phyloP scores from a whole-genome alignment of 2,329 filamentous ascomycete species.

The Thielaviopsis euricoi region DNA sequence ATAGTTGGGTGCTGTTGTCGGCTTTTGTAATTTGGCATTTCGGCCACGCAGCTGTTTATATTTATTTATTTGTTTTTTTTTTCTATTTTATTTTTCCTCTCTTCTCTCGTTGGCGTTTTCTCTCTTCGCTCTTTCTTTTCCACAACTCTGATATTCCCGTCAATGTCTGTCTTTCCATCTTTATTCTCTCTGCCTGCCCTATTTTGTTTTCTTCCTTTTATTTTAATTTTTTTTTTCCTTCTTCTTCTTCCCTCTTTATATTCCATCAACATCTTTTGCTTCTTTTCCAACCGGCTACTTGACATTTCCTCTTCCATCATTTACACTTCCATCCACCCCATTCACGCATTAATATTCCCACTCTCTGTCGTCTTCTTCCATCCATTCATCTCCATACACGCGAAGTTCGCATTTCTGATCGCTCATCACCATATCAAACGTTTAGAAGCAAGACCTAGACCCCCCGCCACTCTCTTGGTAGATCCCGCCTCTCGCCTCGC shows the following conservation, averaged over 20 bases:
- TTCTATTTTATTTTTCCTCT: slow-evolving; percentile 1
- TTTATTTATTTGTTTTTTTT: not conserved
- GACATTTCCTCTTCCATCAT: slow-evolving; percentile 1
- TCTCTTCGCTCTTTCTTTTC: not conserved
- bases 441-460: not conserved
- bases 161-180: slow-evolving; percentile 4
- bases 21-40: not conserved
- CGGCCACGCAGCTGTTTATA: too few species aligned
- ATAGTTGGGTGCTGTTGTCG: not conserved
- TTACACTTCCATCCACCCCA: not conserved
- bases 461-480: not conserved
- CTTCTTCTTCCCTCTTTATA: slow-evolving; percentile 5
- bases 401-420: not conserved
- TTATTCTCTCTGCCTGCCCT: slow-evolving; percentile 3
- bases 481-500: not conserved
- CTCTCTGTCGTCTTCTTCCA: not conserved
- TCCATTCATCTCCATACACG: not conserved
- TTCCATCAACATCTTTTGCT: not conserved
- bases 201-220: slow-evolving; percentile 13
- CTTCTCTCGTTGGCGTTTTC: not conserved
- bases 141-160: not conserved
- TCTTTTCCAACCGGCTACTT: not conserved
- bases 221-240: slow-evolving; percentile 13
- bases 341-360: not conserved
- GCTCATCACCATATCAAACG: not conserved